phyloP scores from a whole-genome alignment of 2,329 filamentous ascomycete genomes.

The Sporothrix schenckii region DNA sequence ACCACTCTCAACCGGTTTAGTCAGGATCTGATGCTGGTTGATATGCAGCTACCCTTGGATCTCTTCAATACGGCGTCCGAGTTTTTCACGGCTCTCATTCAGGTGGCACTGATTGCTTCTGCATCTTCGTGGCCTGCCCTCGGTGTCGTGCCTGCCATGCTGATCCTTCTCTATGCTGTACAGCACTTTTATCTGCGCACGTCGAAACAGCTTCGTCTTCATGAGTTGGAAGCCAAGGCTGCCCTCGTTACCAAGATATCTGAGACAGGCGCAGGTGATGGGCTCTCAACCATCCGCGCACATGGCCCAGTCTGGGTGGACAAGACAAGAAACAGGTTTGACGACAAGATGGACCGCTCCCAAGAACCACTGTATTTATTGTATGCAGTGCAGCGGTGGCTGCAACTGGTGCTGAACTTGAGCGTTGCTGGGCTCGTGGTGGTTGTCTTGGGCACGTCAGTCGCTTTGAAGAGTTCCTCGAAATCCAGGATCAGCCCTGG shows the following conservation, averaged over 20 bases:
- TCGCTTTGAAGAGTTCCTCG: neutral
- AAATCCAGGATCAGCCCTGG: conserved; percentile 20
- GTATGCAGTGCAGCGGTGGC: conserved; percentile 17
- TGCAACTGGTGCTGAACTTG: conserved; percentile 17
- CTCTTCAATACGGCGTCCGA: conserved; percentile 25
- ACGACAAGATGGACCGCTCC: conserved; percentile 15
- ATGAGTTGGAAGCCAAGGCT: conserved; percentile 14
- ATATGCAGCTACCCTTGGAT: conserved; percentile 25
- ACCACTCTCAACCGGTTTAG: conserved; percentile 26
- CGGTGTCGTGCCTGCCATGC: neutral
- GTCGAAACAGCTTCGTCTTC: conserved; percentile 16
- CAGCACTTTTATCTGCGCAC: conserved; percentile 23
- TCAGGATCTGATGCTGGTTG: conserved; percentile 28
- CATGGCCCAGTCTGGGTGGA: conserved; percentile 15
- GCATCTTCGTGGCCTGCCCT: conserved; percentile 14
- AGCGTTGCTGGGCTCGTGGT: conserved; percentile 15
- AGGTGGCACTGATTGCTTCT: conserved; percentile 8
- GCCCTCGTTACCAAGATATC: conserved; percentile 4
- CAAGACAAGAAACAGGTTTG: neutral
- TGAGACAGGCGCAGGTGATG: conserved; percentile 2
- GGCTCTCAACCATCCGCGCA: conserved; percentile 15
- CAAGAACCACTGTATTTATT: conserved; percentile 15
- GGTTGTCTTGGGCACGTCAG: conserved; percentile 12
- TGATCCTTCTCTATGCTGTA: neutral
- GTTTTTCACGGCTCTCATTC: conserved; percentile 21